These are phyloP conservation scores for Boletus vermiculosoides DNA, from an alignment of 768 basidiomycete genomes.

Conservation along the genomic window DNA sequence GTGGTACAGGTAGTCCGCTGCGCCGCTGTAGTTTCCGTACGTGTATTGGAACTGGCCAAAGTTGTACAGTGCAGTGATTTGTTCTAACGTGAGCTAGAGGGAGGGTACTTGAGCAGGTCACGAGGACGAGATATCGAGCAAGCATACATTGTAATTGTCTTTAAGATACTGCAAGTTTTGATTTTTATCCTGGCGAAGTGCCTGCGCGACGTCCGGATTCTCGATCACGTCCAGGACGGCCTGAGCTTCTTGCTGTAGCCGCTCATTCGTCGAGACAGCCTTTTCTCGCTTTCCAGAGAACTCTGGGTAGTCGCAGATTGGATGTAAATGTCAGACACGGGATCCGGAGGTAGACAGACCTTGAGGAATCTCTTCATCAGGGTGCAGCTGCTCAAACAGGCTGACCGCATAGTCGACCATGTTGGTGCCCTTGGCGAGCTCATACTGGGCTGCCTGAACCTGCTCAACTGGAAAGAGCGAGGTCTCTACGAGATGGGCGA, in stretches of 20 bases:
- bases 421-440: constrained; percentile 94
- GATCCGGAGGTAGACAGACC: constrained; percentile 44
- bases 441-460: constrained; percentile 90
- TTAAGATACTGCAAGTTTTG: constrained; percentile 94
- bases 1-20: constrained; percentile 97
- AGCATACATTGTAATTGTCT: constrained; percentile 82
- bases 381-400: constrained; percentile 76
- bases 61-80: constrained; percentile 95
- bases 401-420: constrained; percentile 94
- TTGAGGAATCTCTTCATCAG: constrained; percentile 63
- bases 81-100: constrained; percentile 82
- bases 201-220: constrained; percentile 93
- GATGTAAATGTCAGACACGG: background rate
- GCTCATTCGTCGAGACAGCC: constrained; percentile 80
- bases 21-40: constrained; percentile 95
- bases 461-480: constrained; percentile 76
- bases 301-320: constrained; percentile 45
- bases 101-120: constrained; percentile 1
- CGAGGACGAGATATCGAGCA: background rate
- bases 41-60: constrained; percentile 99
- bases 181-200: constrained; percentile 93
- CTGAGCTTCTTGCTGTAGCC: constrained; percentile 86
- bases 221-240: constrained; percentile 94
- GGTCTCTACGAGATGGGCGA: constrained; percentile 80
- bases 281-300: constrained; percentile 80